A percentile compares a stretch with the other conserved stretches of the same genome.
phyloP scores from a whole-genome alignment of 192 early-diverging fungal species.

The Backusella psychrophila region DNA sequence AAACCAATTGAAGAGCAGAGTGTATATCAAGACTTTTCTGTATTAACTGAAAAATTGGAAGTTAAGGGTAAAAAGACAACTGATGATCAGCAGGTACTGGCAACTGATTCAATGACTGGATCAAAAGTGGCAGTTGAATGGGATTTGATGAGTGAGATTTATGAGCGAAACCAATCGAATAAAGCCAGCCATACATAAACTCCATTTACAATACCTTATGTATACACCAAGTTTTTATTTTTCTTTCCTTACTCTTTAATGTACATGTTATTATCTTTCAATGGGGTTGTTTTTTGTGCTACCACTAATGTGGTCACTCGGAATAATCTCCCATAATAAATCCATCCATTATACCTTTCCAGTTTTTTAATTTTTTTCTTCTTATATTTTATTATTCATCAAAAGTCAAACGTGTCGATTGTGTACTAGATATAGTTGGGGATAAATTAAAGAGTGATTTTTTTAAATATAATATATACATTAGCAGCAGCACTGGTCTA shows the following conservation, averaged over 20 bases:
- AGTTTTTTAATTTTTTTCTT: background rate
- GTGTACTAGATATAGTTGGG: background rate
- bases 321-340: background rate
- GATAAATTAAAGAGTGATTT: background rate
- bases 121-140: slow-evolving; percentile 21
- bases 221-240: too few species aligned
- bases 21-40: slow-evolving; percentile 14
- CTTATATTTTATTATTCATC: background rate
- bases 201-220: background rate
- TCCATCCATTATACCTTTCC: background rate
- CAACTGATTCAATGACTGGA: background rate
- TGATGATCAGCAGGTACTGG: background rate
- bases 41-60: background rate
- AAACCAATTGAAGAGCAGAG: background rate
- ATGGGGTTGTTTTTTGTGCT: background rate
- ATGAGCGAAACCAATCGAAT: slow-evolving; percentile 11
- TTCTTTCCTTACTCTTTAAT: background rate
- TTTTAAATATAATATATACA: background rate
- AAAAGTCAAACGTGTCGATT: background rate
- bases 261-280: background rate
- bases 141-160: slow-evolving; percentile 37
- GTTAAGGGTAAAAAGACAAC: background rate
- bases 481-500: background rate
- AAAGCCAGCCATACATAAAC: background rate
- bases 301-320: background rate